Percentiles rank a stretch among this genome's conserved stretches.
Conservation (phyloP, 2,329 filamentous ascomycete genomes). For the Monilinia fructigena region DNA sequence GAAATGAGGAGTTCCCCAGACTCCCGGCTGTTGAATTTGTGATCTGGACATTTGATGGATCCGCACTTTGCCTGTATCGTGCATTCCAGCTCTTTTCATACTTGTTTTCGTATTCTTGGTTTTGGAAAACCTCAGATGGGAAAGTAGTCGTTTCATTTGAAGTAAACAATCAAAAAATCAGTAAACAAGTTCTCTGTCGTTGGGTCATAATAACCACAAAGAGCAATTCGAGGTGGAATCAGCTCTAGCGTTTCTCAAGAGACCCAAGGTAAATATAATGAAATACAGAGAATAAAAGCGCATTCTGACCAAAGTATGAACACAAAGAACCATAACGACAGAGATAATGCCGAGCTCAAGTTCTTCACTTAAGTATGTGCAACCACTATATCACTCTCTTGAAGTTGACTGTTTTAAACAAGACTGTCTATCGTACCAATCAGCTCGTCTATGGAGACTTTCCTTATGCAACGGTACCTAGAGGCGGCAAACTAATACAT, state of each 20-base stretch:
- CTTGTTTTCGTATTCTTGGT: conserved; percentile 44
- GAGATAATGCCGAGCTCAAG: background rate
- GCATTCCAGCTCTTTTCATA: conserved; percentile 50
- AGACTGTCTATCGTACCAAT: background rate
- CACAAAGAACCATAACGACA: background rate
- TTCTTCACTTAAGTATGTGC: conserved; percentile 3
- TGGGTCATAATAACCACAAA: conserved; percentile 49
- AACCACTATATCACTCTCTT: background rate
- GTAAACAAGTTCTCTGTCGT: conserved; percentile 45
- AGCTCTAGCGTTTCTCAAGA: background rate
- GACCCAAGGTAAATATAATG: background rate
- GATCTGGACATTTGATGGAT: conserved; percentile 39
- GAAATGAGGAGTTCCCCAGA: background rate
- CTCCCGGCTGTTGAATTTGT: conserved; percentile 10
- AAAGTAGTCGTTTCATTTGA: conserved; percentile 48
- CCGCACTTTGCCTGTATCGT: conserved; percentile 45
- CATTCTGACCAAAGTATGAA: conserved; percentile 1
- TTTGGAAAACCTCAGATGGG: conserved; percentile 41
- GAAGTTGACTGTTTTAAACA: background rate
- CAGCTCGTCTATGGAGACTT: background rate
- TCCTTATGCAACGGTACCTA: background rate
- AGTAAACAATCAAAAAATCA: conserved; percentile 50
- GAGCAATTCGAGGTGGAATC: conserved; percentile 41
- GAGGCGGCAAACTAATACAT: background rate
- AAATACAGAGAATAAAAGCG: background rate